Evolutionary conservation across 2,329 filamentous ascomycete species (phyloP), one percentile per base, ranked within the genome.

Genomic region (Colletotrichum phormii): DNA sequence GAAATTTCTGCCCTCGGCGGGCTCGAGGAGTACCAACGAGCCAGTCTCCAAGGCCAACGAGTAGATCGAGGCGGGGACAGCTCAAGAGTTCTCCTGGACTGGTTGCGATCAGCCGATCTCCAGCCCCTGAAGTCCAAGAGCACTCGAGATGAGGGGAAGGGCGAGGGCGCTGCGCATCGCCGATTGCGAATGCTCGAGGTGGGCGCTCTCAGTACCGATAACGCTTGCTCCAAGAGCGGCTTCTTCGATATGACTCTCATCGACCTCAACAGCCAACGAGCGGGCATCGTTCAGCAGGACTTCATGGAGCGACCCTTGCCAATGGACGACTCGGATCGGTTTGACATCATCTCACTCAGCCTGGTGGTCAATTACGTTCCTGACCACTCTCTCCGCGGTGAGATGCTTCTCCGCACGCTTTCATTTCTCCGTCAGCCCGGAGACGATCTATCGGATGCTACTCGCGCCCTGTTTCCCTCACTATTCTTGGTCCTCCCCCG

Each of bases 281-380:
- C 92, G 1, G 92, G 91, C 0, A 99, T 99, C 76, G 80, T 91
- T 70, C 91, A 97, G 81, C 95, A 98, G 80, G 95, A 99, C 81
- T 98, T 99, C 79, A 98, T 99, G 95, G 85, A 94, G 76, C 89
- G 95, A 31, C 94, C 95, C 0, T 82, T 96, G 3, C 96, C 96
- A 0, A 80, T 79, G 5, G 81, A 87, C 26, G 85, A 88, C 6
- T 81, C 84, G 0, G 91, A 95, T 53, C 86, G 86, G 26, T 98
- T 98, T 80, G 94, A 99, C 80, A 90, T 98, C 64, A 92, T 99
- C 78, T 98, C 95, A 62, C 86, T 99, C 29, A 98, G 95, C 9
- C 85, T 99, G 65, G 97, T 99, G 5, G 87, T 99, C 75, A 99
- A 99, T 82, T 99, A 95, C 79, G 95, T 98, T 3, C 94, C 96